Conservation (phyloP, 129 eudicot genomes). For the Pittosporum tobira region DNA sequence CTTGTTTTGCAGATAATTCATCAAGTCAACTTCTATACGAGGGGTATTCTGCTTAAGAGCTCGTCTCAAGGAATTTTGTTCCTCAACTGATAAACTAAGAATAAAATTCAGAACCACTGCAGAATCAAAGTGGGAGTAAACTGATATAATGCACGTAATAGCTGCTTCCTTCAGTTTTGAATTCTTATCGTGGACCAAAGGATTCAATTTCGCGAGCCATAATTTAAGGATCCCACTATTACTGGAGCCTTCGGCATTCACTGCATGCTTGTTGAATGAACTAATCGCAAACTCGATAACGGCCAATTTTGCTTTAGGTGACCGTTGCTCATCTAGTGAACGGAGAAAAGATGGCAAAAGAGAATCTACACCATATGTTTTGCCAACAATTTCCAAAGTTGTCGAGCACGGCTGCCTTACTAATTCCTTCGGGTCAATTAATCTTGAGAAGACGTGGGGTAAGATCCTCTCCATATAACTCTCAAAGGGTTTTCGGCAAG, state of each 20-base stretch:
- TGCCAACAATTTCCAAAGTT: constrained; percentile 69
- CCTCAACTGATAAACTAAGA: constrained; percentile 91
- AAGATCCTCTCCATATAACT: constrained; percentile 91
- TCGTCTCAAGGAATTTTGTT: constrained; percentile 84
- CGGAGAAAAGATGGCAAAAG: constrained; percentile 89
- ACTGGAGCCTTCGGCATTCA: constrained; percentile 64
- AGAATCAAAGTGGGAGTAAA: constrained; percentile 77
- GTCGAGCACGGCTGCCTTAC: constrained; percentile 81
- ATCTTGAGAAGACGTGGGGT: constrained; percentile 87
- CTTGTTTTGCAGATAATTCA: constrained; percentile 90
- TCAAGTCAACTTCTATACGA: constrained; percentile 94
- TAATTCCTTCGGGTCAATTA: constrained; percentile 86
- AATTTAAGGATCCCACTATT: constrained; percentile 71
- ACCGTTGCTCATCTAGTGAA: constrained; percentile 88
- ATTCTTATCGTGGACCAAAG: constrained; percentile 80
- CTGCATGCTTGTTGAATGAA: constrained; percentile 73
- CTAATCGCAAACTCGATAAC: constrained; percentile 77
- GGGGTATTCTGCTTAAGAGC: constrained; percentile 96
- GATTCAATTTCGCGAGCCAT: constrained; percentile 89
- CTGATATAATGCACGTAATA: constrained; percentile 78
- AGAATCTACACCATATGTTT: constrained; percentile 83
- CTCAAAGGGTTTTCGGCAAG: constrained; percentile 87
- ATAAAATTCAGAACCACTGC: constrained; percentile 67
- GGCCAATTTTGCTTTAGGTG: constrained; percentile 92
- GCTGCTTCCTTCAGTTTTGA: constrained; percentile 82